Percentiles rank a stretch among this genome's conserved stretches.
These are phyloP conservation scores for Patellaria atrata DNA, from an alignment of 495 filamentous ascomycete genomes.

Conservation along the genomic window DNA sequence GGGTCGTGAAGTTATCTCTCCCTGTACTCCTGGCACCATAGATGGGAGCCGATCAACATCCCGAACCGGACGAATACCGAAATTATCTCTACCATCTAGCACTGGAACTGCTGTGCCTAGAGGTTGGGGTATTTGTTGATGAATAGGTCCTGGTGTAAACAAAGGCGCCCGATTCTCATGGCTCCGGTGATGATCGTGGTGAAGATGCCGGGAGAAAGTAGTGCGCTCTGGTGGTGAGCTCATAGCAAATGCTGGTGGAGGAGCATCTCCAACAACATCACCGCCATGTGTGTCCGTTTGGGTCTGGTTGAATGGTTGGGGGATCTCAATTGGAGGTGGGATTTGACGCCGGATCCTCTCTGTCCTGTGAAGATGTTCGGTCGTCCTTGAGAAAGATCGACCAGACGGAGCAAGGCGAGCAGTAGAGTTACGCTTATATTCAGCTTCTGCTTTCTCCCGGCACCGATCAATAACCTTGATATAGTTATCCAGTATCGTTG, in stretches of 20 bases:
- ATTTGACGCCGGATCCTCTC: slow-evolving; percentile 41
- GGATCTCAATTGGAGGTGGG: slow-evolving; percentile 66
- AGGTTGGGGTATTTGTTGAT: slow-evolving; percentile 17
- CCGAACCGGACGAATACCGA: slow-evolving; percentile 64
- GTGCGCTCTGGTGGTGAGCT: slow-evolving; percentile 64
- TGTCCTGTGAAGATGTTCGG: slow-evolving; percentile 22
- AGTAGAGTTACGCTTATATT: slow-evolving; percentile 36
- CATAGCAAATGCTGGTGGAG: slow-evolving; percentile 52
- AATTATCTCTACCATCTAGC: slow-evolving; percentile 57
- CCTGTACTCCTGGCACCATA: slow-evolving; percentile 60
- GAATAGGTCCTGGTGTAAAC: slow-evolving; percentile 13
- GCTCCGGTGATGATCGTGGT: slow-evolving; percentile 45
- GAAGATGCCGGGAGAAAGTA: slow-evolving; percentile 42
- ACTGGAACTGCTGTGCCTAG: slow-evolving; percentile 34
- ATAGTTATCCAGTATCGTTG: slow-evolving; percentile 98
- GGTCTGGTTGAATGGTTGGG: slow-evolving; percentile 37
- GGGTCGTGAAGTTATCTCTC: slow-evolving; percentile 69
- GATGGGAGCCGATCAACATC: slow-evolving; percentile 77
- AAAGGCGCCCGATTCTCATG: slow-evolving; percentile 43
- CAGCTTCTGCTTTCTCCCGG: slow-evolving; percentile 64
- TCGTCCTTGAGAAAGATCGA: slow-evolving; percentile 20
- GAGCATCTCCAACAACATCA: slow-evolving; percentile 33
- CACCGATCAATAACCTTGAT: slow-evolving; percentile 88
- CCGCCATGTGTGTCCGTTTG: slow-evolving; percentile 36
- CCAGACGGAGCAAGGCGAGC: slow-evolving; percentile 22